A percentile compares a stretch with the other conserved stretches of the same genome.
phyloP scores from a whole-genome alignment of 768 basidiomycete species.

The Lenzites betulinus region DNA sequence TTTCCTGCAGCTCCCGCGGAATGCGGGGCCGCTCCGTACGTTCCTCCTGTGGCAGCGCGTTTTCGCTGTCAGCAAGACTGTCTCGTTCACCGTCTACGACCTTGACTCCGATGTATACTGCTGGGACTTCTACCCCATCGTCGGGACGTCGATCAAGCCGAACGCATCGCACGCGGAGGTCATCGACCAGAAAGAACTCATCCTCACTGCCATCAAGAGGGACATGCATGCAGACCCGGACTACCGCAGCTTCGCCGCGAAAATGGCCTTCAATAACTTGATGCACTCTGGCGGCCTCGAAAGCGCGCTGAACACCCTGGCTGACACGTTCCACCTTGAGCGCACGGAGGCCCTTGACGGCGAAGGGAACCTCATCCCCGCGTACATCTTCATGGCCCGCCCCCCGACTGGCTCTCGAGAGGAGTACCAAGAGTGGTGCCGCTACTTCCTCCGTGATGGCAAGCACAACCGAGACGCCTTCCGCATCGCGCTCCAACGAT shows the following conservation, averaged over 20 bases:
- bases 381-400: background rate
- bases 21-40: background rate
- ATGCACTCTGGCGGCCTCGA: background rate
- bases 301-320: background rate
- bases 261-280: background rate
- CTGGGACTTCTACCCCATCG: background rate
- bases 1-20: background rate
- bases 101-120: background rate
- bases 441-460: background rate
- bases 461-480: background rate
- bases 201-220: background rate
- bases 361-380: background rate
- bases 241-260: background rate
- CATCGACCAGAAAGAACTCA: background rate
- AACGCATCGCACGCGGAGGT: background rate
- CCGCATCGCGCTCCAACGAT: background rate
- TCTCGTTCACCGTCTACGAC: conserved; percentile 1
- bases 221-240: background rate
- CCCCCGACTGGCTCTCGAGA: background rate
- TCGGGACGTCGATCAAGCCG: background rate
- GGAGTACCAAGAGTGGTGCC: background rate
- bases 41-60: conserved; percentile 6
- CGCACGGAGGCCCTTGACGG: background rate
- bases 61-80: background rate
- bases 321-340: background rate